Evolutionary conservation across 2,329 filamentous ascomycete genomes (phyloP).

Genomic region (Hymenoscyphus infarciens): DNA sequence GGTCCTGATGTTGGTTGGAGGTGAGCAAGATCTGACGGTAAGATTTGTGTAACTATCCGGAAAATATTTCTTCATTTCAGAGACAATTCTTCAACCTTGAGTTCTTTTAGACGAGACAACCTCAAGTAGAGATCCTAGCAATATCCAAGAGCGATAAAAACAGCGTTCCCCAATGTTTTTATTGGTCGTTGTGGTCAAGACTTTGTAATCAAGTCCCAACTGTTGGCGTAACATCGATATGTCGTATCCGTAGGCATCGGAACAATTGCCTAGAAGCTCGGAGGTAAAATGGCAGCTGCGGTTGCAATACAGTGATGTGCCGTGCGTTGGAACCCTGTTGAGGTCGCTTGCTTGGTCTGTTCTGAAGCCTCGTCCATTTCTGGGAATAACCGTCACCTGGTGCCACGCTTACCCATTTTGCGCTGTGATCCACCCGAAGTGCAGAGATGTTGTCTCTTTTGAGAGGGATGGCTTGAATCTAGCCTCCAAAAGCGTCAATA

Average conservation of each 20-base stretch:
- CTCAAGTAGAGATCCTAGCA: background rate
- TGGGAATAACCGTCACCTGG: background rate
- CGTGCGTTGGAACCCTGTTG: slow-evolving; percentile 3
- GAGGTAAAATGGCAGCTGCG: background rate
- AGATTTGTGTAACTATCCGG: slow-evolving; percentile 3
- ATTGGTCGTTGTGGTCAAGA: background rate
- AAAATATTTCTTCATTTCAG: background rate
- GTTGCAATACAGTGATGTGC: background rate
- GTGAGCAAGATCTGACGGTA: slow-evolving; percentile 2
- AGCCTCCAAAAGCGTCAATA: background rate
- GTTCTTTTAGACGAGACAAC: background rate
- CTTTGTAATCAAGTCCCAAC: background rate
- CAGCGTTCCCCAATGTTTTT: background rate
- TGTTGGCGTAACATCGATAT: background rate
- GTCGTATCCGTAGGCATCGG: slow-evolving; percentile 1
- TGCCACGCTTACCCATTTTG: background rate
- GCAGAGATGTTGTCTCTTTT: background rate
- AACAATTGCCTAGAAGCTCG: slow-evolving; percentile 2
- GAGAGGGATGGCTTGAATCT: background rate
- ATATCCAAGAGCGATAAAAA: background rate
- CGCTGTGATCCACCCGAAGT: background rate
- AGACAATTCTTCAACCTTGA: background rate
- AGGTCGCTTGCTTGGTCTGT: background rate
- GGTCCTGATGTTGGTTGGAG: background rate
- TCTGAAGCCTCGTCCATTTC: background rate